A percentile compares a stretch with the other conserved stretches of the same genome.
Conservation (phyloP, 2,329 filamentous ascomycete species). For the Paecilomyces niveus region DNA sequence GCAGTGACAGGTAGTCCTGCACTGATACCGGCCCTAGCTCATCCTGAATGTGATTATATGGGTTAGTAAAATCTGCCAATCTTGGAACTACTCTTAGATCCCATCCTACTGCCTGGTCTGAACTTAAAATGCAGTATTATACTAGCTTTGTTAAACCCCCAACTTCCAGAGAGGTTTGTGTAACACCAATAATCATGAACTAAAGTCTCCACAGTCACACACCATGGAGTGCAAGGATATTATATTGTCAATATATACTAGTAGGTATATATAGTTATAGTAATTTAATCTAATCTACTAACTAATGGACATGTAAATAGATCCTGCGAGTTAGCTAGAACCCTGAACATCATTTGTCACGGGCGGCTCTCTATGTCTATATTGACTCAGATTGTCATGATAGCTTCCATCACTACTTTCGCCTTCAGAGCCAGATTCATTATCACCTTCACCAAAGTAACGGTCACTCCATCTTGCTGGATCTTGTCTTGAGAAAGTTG, state of each 20-base stretch:
- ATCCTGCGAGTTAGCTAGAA: background rate
- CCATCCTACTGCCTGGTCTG: no score
- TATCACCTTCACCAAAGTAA: conserved; percentile 50
- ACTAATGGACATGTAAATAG: background rate
- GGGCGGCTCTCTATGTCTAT: background rate
- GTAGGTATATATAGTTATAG: background rate
- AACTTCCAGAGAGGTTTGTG: no score
- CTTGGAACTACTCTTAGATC: background rate
- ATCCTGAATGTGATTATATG: background rate
- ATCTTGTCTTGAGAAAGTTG: conserved; percentile 33
- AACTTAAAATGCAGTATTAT: no score
- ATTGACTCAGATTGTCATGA: background rate
- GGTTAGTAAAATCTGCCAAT: background rate
- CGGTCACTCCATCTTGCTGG: conserved; percentile 60
- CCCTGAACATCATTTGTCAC: background rate
- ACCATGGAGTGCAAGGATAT: background rate
- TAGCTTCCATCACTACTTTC: conserved; percentile 5
- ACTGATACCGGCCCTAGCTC: background rate
- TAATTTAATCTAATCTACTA: background rate
- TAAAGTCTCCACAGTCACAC: background rate
- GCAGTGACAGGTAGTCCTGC: background rate
- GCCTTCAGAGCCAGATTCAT: conserved; percentile 27
- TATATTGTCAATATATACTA: background rate
- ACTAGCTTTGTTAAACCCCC: no score
- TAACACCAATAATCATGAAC: no score